Percentiles rank a stretch among this genome's conserved stretches.
Conservation (phyloP, 1,284 basidiomycete species). For the Sutorius eximius region DNA sequence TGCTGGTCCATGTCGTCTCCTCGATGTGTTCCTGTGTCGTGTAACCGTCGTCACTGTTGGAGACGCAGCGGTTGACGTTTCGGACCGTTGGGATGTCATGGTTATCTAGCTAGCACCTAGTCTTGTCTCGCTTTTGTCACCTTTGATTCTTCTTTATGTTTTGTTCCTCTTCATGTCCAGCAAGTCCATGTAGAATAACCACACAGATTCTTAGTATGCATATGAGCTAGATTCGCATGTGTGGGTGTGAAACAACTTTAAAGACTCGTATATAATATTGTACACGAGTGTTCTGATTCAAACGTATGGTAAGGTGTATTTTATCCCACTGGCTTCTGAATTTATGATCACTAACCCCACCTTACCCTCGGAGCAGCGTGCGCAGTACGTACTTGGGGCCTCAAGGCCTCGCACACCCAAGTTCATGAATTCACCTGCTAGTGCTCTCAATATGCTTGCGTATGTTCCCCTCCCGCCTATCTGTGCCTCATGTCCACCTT, state of each 20-base stretch:
- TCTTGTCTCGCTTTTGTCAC: constrained; percentile 24
- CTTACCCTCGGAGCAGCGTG: too few relatives aligned
- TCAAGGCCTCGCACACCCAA: too few relatives aligned
- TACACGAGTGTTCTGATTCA: too few relatives aligned
- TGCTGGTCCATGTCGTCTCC: constrained; percentile 10
- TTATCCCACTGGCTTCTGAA: too few relatives aligned
- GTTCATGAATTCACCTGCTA: too few relatives aligned
- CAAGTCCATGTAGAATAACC: constrained; percentile 40
- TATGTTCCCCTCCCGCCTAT: too few relatives aligned
- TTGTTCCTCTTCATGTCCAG: constrained; percentile 16
- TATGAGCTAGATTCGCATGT: constrained; percentile 1
- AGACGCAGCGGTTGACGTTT: constrained; percentile 4
- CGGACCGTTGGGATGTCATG: constrained; percentile 8
- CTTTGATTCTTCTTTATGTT: constrained; percentile 13
- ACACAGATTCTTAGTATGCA: constrained; percentile 18
- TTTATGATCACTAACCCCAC: too few relatives aligned
- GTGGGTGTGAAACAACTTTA: background rate
- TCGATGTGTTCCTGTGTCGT: constrained; percentile 5
- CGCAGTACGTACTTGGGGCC: too few relatives aligned
- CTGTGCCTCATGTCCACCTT: too few relatives aligned
- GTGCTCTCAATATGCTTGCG: too few relatives aligned
- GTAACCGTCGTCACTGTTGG: constrained; percentile 5
- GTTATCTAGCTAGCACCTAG: constrained; percentile 27
- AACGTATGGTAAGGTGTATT: too few relatives aligned
- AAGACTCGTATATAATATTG: too few relatives aligned